Percentiles rank a stretch among this genome's conserved stretches.
Evolutionary conservation across 257 asterid species (phyloP).

Genomic region (Haberlea rhodopensis): DNA sequence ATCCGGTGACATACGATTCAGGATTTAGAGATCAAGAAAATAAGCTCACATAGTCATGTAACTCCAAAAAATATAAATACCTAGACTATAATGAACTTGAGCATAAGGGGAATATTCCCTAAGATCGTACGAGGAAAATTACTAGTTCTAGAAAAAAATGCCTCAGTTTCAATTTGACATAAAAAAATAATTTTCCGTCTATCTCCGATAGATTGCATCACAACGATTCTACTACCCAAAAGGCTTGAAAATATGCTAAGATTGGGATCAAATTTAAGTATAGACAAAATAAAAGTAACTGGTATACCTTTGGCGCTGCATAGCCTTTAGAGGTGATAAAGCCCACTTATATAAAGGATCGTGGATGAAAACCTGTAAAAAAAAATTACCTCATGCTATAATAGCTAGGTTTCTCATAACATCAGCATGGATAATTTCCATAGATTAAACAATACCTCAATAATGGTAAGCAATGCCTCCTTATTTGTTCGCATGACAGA

Average conservation of each 20-base stretch:
- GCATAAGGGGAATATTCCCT: background rate
- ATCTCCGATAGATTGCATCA: conserved; percentile 3
- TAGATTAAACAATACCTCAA: conserved; percentile 58
- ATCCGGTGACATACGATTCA: no score
- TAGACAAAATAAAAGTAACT: conserved; percentile 1
- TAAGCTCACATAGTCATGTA: background rate
- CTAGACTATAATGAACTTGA: background rate
- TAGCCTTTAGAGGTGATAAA: conserved; percentile 90
- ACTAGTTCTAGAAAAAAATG: background rate
- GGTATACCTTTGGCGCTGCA: conserved; percentile 93
- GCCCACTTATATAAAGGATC: conserved; percentile 99
- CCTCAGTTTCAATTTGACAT: background rate
- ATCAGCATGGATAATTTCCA: background rate
- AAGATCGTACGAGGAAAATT: background rate
- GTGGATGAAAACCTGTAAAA: conserved; percentile 96
- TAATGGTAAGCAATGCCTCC: conserved; percentile 90
- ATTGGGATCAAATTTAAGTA: conserved; percentile 11
- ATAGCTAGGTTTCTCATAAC: conserved; percentile 21
- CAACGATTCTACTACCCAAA: background rate
- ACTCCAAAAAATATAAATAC: background rate
- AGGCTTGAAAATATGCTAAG: conserved; percentile 12
- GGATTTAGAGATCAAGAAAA: conserved; percentile 4
- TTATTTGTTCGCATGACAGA: conserved; percentile 95
- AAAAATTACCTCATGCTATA: conserved; percentile 22
- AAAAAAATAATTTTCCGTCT: background rate